A percentile compares a stretch with the other conserved stretches of the same genome.
Conservation (phyloP, 1,284 basidiomycete species). For the Melampsora americana region DNA sequence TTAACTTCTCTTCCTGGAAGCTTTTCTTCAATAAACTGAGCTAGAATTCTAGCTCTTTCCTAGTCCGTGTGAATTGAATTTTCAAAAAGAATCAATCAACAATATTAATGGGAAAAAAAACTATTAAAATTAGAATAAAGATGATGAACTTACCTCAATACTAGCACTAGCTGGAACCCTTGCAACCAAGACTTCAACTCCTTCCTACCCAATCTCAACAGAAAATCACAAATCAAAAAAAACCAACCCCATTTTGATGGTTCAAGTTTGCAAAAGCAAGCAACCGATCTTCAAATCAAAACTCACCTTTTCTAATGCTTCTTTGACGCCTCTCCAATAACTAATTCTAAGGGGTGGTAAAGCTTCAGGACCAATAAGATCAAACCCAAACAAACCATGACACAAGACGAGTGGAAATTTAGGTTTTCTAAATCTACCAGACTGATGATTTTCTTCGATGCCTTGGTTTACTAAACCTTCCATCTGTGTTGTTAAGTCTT, state of each 20-base stretch:
- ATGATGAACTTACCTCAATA: constrained; percentile 62
- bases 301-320: constrained; percentile 73
- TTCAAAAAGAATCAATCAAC: no score
- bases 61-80: neutral
- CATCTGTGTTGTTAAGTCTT: neutral
- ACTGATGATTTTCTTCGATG: constrained; percentile 8
- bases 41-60: constrained; percentile 82
- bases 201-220: constrained; percentile 52
- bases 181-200: constrained; percentile 83
- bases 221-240: no score
- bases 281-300: no score
- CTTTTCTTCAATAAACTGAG: constrained; percentile 69
- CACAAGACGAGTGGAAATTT: constrained; percentile 84
- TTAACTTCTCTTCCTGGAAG: constrained; percentile 80
- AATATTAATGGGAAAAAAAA: no score
- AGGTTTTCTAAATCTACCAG: constrained; percentile 65
- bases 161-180: constrained; percentile 70
- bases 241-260: neutral
- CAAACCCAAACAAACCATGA: constrained; percentile 76
- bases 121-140: neutral
- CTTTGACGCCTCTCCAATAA: constrained; percentile 91
- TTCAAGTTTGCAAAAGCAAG: no score
- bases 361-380: constrained; percentile 55
- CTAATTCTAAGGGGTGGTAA: constrained; percentile 77
- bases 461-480: constrained; percentile 1